Base-by-base conservation (phyloP, 2,329 filamentous ascomycete species). In the Diaporthe nobilis region DNA sequence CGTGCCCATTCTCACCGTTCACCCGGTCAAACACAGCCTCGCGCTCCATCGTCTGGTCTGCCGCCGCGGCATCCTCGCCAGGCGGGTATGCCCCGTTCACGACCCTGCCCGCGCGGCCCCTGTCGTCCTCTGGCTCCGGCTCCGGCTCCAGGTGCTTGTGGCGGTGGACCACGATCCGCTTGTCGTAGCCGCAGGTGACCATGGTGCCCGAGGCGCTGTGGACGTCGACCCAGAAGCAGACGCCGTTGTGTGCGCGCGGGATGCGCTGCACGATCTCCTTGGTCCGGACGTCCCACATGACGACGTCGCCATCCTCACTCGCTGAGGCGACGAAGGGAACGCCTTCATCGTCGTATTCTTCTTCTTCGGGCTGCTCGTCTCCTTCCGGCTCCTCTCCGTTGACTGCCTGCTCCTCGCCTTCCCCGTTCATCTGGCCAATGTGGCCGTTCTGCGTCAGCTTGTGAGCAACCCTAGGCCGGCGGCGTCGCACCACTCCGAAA, bases 271-370 rank as follows among this genome's bases (percentile, higher is more conserved):
- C 86, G 3, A 98, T 86, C 73, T 94, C 92, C 84, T 98, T 99
- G 81, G 88, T 94, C 77, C 91, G 92, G 20, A 98, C 95, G 80
- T 98, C 95, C 97, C 97, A 99, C 72, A 98, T 89, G 22, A 98
- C 87, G 15, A 98, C 90, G 63, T 92, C 90, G 22, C 96, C 95
- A 80, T 98, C 95, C 83, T 98, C 96, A 83, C 95, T 97, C 0
- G 96, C 95, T 47, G 94, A 94, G 0, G 92, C 94, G 22, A 96
- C 90, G 80, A 98, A 98, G 0, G 87, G 51, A 34, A 71, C 61
- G 44, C 88, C 74, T 2, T 76, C 75, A 2, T 47, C 81, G 72
- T 74, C 80, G 74, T 57, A 75, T 65, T 58, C 75, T 42, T 78
- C 78, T 72, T 78, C 78, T 67, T 80, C 78, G 22, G 65, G 39